phyloP scores from a whole-genome alignment of 768 basidiomycete species.

The Lentinula sp. region DNA sequence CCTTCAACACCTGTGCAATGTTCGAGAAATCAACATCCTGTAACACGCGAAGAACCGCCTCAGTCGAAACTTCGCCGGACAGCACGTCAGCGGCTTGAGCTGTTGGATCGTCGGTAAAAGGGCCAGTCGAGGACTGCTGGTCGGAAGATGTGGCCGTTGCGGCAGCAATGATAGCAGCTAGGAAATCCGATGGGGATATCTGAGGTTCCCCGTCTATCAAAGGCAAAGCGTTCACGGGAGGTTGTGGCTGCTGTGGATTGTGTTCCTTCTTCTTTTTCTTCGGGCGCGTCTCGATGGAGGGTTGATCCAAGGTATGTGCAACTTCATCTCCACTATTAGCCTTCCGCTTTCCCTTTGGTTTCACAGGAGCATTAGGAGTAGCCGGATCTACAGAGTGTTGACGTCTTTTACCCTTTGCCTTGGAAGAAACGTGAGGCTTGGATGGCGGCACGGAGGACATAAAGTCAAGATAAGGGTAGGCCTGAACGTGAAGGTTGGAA shows the following conservation, averaged over 20 bases:
- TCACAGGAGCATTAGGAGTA: neutral
- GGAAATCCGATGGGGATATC: slow-evolving; percentile 7
- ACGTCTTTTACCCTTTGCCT: neutral
- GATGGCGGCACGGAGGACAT: neutral
- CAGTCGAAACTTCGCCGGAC: slow-evolving; percentile 46
- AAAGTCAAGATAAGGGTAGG: neutral
- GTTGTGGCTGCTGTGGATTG: neutral
- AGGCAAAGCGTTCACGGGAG: neutral
- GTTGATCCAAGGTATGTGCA: neutral
- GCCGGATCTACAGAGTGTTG: neutral
- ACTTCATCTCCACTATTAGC: neutral
- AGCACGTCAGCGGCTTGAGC: neutral
- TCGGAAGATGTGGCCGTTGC: slow-evolving; percentile 5
- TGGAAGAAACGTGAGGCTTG: neutral
- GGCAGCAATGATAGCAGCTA: slow-evolving; percentile 11
- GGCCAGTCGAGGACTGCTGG: neutral
- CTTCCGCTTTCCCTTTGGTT: neutral
- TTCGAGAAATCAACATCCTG: slow-evolving; percentile 71
- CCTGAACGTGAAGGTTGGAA: neutral
- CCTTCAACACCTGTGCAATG: slow-evolving; percentile 61
- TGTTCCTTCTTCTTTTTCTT: slow-evolving; percentile 9
- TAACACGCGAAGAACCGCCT: slow-evolving; percentile 67
- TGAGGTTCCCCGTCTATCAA: slow-evolving; percentile 3
- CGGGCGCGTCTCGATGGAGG: neutral
- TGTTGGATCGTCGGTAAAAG: neutral